Evolutionary conservation across 441 rosid species (phyloP), one percentile per base, ranked within the genome.

Genomic region (Omphalea diandra): DNA sequence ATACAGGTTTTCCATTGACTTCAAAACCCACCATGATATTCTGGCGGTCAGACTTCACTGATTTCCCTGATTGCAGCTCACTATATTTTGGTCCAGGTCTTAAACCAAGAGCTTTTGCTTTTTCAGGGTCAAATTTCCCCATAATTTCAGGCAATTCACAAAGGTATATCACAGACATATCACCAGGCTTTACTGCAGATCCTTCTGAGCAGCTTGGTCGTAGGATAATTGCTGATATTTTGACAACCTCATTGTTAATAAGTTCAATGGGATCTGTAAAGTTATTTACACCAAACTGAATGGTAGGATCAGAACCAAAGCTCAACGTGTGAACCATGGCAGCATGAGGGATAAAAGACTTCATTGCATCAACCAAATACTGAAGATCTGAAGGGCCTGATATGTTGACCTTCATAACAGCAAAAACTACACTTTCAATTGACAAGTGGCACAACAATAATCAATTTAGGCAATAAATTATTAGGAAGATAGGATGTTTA

Each of bases 331-430:
- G 91, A 81, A 92, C 94, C 99, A 92, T 94, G 64, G 99, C 90
- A 63, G 97, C 96, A 73, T 89, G 94, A 67, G 98, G 98, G 77
- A 90, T 87, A 78, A 94, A 94, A 53, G 86, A 89, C 77, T 82
- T 90, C 98, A 94, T 90, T 46, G 98, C 99, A 82, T 90, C 87
- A 59, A 92, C 91, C 75, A 94, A 81, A 68, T 79, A 84, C 69
- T 90, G 81, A 47, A 94, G 93, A 89, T 94, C 96, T 17, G 96
- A 94, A 66, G 98, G 97, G 38, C 99, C 99, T 91, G 98, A 94
- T 47, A 94, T 69, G 69, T 94, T 94, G 73, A 94, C 96, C 99
- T 90, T 80, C 60, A 76, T 52, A 85, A 62, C 9, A 62, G 63
- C 36, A 76, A 8, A 68, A 54, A 63, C n/a, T 58, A 46, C 2